phyloP scores from a whole-genome alignment of 1,139 yeast species.

The Spathaspora jeffriesii region DNA sequence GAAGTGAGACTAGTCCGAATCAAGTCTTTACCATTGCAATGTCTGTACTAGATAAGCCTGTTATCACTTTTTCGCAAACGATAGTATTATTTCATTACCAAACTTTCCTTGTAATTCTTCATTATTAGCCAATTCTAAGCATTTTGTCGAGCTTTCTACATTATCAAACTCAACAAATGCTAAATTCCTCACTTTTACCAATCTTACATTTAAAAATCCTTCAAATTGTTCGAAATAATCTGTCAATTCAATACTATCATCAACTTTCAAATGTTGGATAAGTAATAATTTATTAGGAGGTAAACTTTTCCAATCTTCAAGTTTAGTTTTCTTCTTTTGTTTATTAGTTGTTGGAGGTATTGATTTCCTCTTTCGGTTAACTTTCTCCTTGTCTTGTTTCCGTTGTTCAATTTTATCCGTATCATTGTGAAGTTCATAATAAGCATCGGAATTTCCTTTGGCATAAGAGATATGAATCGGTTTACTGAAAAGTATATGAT shows the following conservation, averaged over 20 bases:
- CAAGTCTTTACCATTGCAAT: background rate
- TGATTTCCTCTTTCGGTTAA: constrained; percentile 11
- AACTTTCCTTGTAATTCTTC: constrained; percentile 8
- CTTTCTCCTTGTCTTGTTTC: constrained; percentile 11
- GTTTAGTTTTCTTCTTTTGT: constrained; percentile 8
- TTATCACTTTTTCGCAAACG: constrained; percentile 36
- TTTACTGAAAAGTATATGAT: constrained; percentile 52
- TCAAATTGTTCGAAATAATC: constrained; percentile 45
- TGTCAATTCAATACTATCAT: constrained; percentile 36
- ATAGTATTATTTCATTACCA: constrained; percentile 16
- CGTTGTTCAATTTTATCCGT: constrained; percentile 16
- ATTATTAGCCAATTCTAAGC: constrained; percentile 17
- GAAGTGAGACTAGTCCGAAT: background rate
- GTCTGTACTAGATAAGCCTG: background rate
- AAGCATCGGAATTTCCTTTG: constrained; percentile 47
- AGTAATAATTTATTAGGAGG: constrained; percentile 76
- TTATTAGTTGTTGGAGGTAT: constrained; percentile 13
- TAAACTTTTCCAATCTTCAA: constrained; percentile 30
- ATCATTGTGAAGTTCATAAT: constrained; percentile 15
- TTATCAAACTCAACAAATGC: constrained; percentile 81
- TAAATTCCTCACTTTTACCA: constrained; percentile 65
- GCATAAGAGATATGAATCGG: constrained; percentile 50
- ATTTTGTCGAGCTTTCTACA: constrained; percentile 33
- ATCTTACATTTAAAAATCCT: constrained; percentile 68
- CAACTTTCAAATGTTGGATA: constrained; percentile 60